Percentiles rank a stretch among this genome's conserved stretches.
These are phyloP conservation scores for Solanum hybrid DNA, from an alignment of 305 asterid species.

Conservation along the genomic window DNA sequence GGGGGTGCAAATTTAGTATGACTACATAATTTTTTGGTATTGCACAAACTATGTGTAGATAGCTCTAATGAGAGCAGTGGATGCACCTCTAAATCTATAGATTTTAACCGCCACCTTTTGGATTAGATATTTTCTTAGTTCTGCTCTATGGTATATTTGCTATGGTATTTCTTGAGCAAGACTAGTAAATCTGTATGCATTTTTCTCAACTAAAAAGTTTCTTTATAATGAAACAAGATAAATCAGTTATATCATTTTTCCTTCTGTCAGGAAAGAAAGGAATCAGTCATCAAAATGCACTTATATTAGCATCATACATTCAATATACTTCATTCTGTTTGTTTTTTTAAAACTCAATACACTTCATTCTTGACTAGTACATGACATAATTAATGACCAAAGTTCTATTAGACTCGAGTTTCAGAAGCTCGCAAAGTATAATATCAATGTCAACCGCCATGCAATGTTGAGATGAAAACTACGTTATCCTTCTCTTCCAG, in stretches of 20 bases:
- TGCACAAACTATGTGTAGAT: not conserved
- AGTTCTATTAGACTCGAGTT: not conserved
- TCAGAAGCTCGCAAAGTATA: not conserved
- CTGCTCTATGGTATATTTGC: not conserved
- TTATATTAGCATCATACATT: not conserved
- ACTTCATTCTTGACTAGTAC: not conserved
- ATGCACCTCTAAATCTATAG: not conserved
- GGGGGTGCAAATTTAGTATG: not conserved
- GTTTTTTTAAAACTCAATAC: not conserved
- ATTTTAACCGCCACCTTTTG: not conserved
- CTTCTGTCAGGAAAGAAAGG: not conserved
- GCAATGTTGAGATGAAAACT: slow-evolving; percentile 89
- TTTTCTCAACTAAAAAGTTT: not conserved
- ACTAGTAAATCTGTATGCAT: not conserved
- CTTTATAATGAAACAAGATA: not conserved
- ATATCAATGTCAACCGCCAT: slow-evolving; percentile 54
- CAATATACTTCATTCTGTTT: not conserved
- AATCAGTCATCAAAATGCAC: not conserved
- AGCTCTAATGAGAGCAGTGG: not conserved
- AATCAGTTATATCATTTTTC: not conserved
- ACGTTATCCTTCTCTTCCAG: slow-evolving; percentile 73
- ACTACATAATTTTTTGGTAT: too few species aligned
- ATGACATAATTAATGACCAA: not conserved
- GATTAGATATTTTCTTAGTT: not conserved
- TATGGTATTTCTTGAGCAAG: not conserved